These are phyloP conservation scores for Larix sibirica DNA, from an alignment of 83 land plant genomes.

Conservation along the genomic window DNA sequence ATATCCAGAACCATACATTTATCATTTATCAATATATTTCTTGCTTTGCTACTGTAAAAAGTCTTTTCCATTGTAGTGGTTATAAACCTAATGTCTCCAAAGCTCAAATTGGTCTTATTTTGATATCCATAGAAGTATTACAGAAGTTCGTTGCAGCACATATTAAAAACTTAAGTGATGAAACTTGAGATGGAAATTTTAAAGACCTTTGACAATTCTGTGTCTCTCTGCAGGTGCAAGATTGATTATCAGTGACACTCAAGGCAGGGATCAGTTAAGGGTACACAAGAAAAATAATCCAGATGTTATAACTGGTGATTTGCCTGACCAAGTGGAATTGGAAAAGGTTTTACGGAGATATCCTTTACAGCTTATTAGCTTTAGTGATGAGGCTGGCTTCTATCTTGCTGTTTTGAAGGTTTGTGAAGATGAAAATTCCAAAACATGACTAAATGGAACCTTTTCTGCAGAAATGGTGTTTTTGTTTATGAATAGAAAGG, in stretches of 20 bases:
- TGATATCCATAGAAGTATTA: background rate
- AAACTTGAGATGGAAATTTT: background rate
- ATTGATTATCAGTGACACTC: slow-evolving; percentile 46
- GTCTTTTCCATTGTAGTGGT: background rate
- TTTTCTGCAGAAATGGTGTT: background rate
- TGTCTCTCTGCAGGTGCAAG: slow-evolving; percentile 29
- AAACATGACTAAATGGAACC: background rate
- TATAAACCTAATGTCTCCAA: background rate
- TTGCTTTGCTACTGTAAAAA: background rate
- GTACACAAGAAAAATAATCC: slow-evolving; percentile 34
- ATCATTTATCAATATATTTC: background rate
- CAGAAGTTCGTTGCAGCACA: background rate
- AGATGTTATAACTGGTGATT: slow-evolving; percentile 38
- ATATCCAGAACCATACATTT: background rate
- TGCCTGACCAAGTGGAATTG: slow-evolving; percentile 40
- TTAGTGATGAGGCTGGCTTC: slow-evolving; percentile 45
- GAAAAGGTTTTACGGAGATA: slow-evolving; percentile 32
- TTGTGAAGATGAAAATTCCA: background rate
- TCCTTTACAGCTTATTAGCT: slow-evolving; percentile 43
- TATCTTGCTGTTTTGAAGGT: slow-evolving; percentile 51
- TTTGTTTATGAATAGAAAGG: background rate
- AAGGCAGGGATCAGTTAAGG: slow-evolving; percentile 38
- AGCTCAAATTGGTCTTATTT: background rate
- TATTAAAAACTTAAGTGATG: background rate
- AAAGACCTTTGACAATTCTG: background rate